These are phyloP conservation scores for Ananas comosus DNA, from an alignment of 176 grass and related monocot species.

Conservation along the genomic window DNA sequence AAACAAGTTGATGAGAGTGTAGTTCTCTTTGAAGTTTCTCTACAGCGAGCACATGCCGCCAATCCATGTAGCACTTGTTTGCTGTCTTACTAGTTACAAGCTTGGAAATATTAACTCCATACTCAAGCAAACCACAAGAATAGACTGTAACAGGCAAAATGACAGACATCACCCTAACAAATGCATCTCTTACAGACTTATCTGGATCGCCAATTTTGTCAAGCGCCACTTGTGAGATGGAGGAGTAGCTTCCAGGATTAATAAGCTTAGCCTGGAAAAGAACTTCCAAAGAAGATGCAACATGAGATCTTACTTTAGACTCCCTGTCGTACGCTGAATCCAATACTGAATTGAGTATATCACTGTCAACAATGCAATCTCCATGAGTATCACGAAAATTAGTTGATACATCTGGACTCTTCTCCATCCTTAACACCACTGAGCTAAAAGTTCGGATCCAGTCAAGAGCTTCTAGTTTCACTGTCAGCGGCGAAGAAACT, in stretches of 20 bases:
- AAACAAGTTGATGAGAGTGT: constrained; percentile 86
- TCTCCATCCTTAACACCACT: constrained; percentile 39
- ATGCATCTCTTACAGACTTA: constrained; percentile 52
- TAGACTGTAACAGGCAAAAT: constrained; percentile 67
- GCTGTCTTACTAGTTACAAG: constrained; percentile 30
- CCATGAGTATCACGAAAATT: constrained; percentile 32
- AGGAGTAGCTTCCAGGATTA: constrained; percentile 48
- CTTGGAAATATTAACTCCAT: constrained; percentile 28
- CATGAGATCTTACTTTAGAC: constrained; percentile 68
- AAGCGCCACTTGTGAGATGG: constrained; percentile 54
- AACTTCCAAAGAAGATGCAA: constrained; percentile 68
- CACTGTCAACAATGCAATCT: constrained; percentile 42
- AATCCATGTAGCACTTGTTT: constrained; percentile 51
- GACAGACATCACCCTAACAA: constrained; percentile 63
- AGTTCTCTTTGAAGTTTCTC: constrained; percentile 79
- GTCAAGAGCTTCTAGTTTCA: constrained; percentile 75
- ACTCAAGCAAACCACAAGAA: constrained; percentile 57
- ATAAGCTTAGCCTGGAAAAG: constrained; percentile 64
- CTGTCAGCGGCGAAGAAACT: constrained; percentile 39
- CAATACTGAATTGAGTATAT: constrained; percentile 59
- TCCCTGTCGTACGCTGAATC: constrained; percentile 86
- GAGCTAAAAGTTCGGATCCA: constrained; percentile 55
- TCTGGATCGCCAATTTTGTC: constrained; percentile 97
- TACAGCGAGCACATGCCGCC: constrained; percentile 64
- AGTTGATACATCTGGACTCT: constrained; percentile 21